Evolutionary conservation across 1,284 basidiomycete genomes (phyloP), one percentile per base, ranked within the genome.

Genomic region (Peniophora sp.): DNA sequence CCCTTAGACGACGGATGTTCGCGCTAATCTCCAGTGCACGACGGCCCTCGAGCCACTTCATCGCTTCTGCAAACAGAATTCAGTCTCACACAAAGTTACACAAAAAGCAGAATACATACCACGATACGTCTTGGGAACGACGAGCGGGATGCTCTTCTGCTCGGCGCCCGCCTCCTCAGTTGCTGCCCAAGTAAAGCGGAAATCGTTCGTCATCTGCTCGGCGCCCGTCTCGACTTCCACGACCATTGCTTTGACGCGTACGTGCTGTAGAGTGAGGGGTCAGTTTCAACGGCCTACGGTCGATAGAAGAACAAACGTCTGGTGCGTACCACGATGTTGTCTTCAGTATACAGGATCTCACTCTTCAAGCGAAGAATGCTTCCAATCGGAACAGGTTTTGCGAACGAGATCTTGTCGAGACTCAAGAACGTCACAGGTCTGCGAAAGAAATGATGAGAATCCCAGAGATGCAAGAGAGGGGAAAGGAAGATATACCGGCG

Each of bases 1-100:
- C 60, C 52, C 65, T 61, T 44, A 70, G 55, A 22, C 68, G 69
- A 41, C 73, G 63, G 51, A 87, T 84, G 56, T 80, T 74, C 19
- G 72, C 73, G 11, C 81, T 81, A 52, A 83, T 69, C 59, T 82
- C 79, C 1, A 86, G 68, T 2, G 83, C 81, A 9, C 89, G 73
- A 53, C 78, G 79, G 0, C 85, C 89, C 64, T 92, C 89, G 24
- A 92, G 68, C 81, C 86, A 92, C 39, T 81, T 67, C 88, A 92
- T 92, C 2, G 85, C 81, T 64, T 91, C 89, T 81, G 65, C 43
- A 59, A 34, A 57, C 36, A 16, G 10, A 10, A 38, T 49, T 43
- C 16, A 6, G 32, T 32, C 14, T 10, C 1, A 17, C 12, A 52
- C 12, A 10, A 10, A 14, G 44, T n/a, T 8, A 45, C 3, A 22